These are phyloP conservation scores for Choiromyces venosus DNA, from an alignment of 495 filamentous ascomycete species.

Conservation along the genomic window DNA sequence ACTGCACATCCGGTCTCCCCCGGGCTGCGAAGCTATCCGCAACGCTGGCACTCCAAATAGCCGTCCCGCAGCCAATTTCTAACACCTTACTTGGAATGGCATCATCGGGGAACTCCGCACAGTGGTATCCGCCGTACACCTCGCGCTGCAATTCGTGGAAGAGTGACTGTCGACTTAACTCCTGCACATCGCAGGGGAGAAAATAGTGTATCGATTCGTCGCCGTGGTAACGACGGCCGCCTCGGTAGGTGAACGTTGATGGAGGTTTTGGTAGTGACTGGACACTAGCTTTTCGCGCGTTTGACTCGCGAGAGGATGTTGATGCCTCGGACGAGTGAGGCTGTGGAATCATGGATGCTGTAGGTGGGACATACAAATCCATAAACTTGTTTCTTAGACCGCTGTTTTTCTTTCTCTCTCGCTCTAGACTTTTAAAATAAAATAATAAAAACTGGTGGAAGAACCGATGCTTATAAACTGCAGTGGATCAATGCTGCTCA, in stretches of 20 bases:
- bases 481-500: background rate
- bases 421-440: background rate
- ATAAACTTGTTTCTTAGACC: conserved; percentile 11
- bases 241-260: conserved; percentile 60
- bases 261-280: conserved; percentile 29
- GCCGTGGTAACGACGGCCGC: conserved; percentile 75
- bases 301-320: conserved; percentile 23
- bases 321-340: background rate
- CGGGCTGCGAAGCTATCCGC: conserved; percentile 36
- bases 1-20: conserved; percentile 52
- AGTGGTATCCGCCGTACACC: conserved; percentile 74
- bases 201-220: conserved; percentile 72
- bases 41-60: conserved; percentile 68
- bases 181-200: conserved; percentile 78
- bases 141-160: conserved; percentile 74
- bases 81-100: conserved; percentile 70
- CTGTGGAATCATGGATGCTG: conserved; percentile 31
- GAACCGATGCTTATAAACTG: background rate
- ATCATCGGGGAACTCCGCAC: conserved; percentile 59
- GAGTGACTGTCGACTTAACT: conserved; percentile 81
- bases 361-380: conserved; percentile 30
- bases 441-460: background rate
- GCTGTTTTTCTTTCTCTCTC: background rate
- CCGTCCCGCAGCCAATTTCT: conserved; percentile 83
- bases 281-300: conserved; percentile 29